Conservation (phyloP, 441 rosid species). For the Metrosideros polymorpha region DNA sequence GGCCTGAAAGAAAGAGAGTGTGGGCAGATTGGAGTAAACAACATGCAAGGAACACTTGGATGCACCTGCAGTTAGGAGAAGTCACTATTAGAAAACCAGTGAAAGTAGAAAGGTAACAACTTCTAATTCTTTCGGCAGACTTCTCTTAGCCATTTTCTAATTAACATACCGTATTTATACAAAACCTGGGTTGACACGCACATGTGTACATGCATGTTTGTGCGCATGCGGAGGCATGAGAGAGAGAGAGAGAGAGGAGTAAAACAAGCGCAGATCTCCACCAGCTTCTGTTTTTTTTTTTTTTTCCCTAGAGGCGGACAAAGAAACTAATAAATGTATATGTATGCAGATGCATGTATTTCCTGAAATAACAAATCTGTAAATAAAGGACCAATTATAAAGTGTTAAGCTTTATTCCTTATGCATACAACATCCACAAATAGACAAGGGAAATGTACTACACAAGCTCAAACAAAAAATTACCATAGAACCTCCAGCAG, state of each 20-base stretch:
- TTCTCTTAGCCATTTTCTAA: not conserved
- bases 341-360: not conserved
- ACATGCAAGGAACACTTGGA: constrained; percentile 98
- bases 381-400: not conserved
- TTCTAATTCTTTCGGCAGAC: not conserved
- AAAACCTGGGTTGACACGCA: not conserved
- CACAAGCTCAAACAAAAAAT: not conserved
- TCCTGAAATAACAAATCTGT: not conserved
- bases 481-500: constrained; percentile 99
- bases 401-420: not conserved
- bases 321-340: not conserved
- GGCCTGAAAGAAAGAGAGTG: constrained; percentile 97
- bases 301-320: not conserved
- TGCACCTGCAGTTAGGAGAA: constrained; percentile 59
- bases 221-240: rapidly evolving
- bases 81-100: not conserved
- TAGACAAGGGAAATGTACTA: not conserved
- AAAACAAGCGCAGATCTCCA: not conserved
- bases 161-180: not conserved
- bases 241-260: not conserved
- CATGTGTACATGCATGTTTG: not conserved
- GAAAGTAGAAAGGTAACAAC: not conserved
- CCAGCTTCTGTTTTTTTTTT: not conserved
- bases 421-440: not conserved
- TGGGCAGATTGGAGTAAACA: constrained; percentile 96